These are phyloP conservation scores for Botrytis sinoallii DNA, from an alignment of 2,329 filamentous ascomycete genomes.

Conservation along the genomic window DNA sequence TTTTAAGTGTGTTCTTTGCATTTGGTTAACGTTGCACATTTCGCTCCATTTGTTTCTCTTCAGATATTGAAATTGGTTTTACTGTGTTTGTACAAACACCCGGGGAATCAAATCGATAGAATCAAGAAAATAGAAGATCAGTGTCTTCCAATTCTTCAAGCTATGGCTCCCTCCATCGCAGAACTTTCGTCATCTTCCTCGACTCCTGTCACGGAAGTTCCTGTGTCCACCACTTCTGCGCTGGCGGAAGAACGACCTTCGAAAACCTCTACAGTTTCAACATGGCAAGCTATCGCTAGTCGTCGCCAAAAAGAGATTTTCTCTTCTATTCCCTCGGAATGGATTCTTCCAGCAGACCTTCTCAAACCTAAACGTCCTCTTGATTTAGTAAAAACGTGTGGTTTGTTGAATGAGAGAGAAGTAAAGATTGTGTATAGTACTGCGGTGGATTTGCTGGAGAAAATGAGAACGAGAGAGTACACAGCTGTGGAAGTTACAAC, in stretches of 20 bases:
- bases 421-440: conserved; percentile 33
- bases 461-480: conserved; percentile 42
- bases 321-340: conserved; percentile 7
- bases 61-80: no score
- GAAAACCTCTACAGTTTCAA: background rate
- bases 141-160: background rate
- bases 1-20: background rate
- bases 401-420: background rate
- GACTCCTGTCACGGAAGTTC: background rate
- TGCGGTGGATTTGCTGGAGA: conserved; percentile 32
- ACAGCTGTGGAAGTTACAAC: conserved; percentile 44
- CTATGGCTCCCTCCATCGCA: background rate
- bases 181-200: background rate
- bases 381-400: background rate
- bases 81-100: background rate
- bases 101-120: no score
- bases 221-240: background rate
- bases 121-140: background rate
- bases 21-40: background rate
- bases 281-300: background rate
- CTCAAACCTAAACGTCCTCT: background rate
- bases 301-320: background rate
- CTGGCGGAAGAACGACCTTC: background rate
- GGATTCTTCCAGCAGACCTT: background rate
- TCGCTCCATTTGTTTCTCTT: background rate